Evolutionary conservation across 306 rosid genomes (phyloP).

Genomic region (Acmispon strigosus): DNA sequence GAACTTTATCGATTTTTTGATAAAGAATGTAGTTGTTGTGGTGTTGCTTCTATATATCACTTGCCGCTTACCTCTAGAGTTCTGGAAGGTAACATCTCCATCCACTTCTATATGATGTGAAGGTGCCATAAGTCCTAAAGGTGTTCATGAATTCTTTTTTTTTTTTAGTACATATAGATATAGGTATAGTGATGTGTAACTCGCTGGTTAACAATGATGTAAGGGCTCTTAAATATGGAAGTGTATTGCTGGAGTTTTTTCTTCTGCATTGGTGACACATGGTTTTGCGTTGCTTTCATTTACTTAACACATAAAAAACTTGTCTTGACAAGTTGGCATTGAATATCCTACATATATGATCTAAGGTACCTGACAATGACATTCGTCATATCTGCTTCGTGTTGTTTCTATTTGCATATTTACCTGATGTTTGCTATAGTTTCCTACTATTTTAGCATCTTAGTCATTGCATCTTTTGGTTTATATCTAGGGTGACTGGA

Average conservation of each 20-base stretch:
- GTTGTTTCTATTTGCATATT: slow-evolving; percentile 2
- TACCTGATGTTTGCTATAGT: neutral
- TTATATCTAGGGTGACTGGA: slow-evolving; percentile 85
- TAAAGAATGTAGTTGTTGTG: neutral
- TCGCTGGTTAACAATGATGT: neutral
- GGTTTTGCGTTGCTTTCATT: neutral
- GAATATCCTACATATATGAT: neutral
- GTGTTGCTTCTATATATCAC: neutral
- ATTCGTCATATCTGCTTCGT: neutral
- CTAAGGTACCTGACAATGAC: neutral
- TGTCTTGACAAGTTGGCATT: neutral
- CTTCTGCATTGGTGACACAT: neutral
- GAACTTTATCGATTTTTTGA: neutral
- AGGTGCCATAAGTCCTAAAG: neutral
- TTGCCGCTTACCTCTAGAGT: neutral
- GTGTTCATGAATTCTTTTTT: neutral
- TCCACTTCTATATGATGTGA: neutral
- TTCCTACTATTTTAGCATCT: neutral
- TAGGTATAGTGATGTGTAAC: too few species aligned
- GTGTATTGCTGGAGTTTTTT: neutral
- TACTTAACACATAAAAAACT: neutral
- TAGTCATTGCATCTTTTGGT: slow-evolving; percentile 12
- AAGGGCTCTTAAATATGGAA: neutral
- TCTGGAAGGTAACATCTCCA: neutral
- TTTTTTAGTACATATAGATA: too few species aligned